Base-by-base conservation (phyloP, 2,329 filamentous ascomycete species). In the Iodosphaeria phyllophila region DNA sequence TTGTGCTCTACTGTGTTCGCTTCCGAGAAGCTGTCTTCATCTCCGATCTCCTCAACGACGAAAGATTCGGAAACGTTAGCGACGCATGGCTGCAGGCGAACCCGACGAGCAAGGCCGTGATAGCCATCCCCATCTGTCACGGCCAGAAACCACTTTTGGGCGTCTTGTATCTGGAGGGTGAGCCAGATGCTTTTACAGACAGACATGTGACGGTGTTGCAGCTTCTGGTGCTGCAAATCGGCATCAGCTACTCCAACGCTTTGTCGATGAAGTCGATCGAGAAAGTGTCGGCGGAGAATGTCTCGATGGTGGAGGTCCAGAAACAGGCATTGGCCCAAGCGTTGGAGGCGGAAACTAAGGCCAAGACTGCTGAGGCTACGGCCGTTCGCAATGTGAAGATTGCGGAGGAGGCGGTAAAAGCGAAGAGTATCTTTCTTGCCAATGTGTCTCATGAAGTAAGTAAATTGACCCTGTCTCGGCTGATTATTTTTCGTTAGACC, bases 381-480 rank as follows among this genome's bases (percentile, higher is more conserved):
- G 78, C 78, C 6, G 70, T 78, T 41, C 66, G 73, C 31, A 82
- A 80, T 43, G 76, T 84, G 43, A 74, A 78, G 47, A 60, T 84
- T 19, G 80, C 80, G 10, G 77, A 86, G 42, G 78, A 86, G 45
- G 78, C 78, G 8, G 76, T 77, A 13, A 80, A 77, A 47, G 78
- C 77, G 19, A 86, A 86, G 45, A 76, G 72, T 3, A 79, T 84
- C 29, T 86, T 86, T 49, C 53, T 78, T 22, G 74, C 74, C 20
- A 78, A 79, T 33, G 79, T 86, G 35, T 82, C 74, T 3, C 78
- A 86, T 47, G 78, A 86, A n/a, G n/a, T n/a, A n/a, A n/a, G n/a
- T n/a, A n/a, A n/a, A n/a, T n/a, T n/a, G n/a, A n/a, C n/a, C n/a
- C n/a, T n/a, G n/a, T n/a, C n/a, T n/a, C n/a, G n/a, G n/a, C n/a